These are phyloP conservation scores for Scenedesmus sp. DNA, from an alignment of 163 green algal species.

Conservation along the genomic window DNA sequence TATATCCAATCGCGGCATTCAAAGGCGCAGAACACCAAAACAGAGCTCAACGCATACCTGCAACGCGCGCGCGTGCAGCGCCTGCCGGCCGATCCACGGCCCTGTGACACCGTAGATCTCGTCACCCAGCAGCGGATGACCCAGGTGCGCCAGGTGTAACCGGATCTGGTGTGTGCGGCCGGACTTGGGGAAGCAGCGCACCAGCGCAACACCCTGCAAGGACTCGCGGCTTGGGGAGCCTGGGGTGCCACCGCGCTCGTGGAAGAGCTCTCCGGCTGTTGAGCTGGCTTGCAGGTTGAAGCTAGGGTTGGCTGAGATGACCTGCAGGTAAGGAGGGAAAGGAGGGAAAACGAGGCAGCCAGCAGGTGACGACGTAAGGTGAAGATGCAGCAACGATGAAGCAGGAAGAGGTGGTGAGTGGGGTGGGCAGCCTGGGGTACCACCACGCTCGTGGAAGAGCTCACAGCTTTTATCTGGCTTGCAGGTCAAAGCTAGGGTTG, in stretches of 20 bases:
- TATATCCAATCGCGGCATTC: background rate
- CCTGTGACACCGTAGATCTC: slow-evolving; percentile 81
- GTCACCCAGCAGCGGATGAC: slow-evolving; percentile 91
- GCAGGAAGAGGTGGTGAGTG: too few species aligned
- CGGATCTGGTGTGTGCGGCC: slow-evolving; percentile 96
- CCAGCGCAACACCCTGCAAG: slow-evolving; percentile 69
- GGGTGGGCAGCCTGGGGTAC: background rate
- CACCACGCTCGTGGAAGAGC: slow-evolving; percentile 32
- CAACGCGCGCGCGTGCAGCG: slow-evolving; percentile 30
- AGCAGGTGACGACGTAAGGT: too few species aligned
- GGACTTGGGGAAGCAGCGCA: slow-evolving; percentile 86
- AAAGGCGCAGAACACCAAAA: background rate
- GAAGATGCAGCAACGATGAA: too few species aligned
- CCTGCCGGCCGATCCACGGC: slow-evolving; percentile 66
- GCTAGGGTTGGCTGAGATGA: slow-evolving; percentile 50
- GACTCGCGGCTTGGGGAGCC: background rate
- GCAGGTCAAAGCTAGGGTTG: slow-evolving; percentile 51
- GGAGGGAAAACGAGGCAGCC: too few species aligned
- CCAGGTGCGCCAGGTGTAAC: slow-evolving; percentile 81
- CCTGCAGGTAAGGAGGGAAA: background rate
- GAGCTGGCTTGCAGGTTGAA: slow-evolving; percentile 31
- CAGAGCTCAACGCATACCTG: background rate
- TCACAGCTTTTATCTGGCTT: background rate
- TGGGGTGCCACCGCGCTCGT: background rate
- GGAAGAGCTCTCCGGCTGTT: slow-evolving; percentile 12